These are phyloP conservation scores for Tetrahymena thermophila DNA, from an alignment of 73 alveolate genomes.

Conservation along the genomic window DNA sequence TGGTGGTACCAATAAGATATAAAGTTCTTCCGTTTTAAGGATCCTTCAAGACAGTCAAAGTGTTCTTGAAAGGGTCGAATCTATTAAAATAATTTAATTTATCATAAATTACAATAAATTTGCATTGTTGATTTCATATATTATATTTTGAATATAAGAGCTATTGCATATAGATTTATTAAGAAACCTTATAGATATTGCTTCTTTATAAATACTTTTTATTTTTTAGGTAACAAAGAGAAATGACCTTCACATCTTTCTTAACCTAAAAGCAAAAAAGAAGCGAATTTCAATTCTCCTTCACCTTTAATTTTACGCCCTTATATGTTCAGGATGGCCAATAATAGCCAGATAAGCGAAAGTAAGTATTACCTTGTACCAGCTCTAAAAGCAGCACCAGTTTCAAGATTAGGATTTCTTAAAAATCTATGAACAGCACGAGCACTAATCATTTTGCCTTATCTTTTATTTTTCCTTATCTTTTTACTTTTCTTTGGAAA, in stretches of 20 bases:
- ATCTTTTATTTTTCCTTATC: background rate
- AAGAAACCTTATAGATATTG: background rate
- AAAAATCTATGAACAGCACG: conserved; percentile 37
- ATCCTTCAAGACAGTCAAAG: conserved; percentile 40
- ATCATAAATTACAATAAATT: background rate
- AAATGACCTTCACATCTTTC: background rate
- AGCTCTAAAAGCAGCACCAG: conserved; percentile 21
- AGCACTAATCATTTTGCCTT: background rate
- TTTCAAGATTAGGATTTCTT: conserved; percentile 26
- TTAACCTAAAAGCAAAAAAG: background rate
- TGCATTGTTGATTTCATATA: background rate
- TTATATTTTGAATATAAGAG: background rate
- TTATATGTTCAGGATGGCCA: background rate
- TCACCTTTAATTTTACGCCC: background rate
- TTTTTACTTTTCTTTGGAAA: background rate
- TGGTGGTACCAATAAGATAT: conserved; percentile 72
- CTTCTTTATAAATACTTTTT: background rate
- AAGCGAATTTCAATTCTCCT: background rate
- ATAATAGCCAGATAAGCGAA: background rate
- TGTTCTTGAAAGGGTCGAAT: conserved; percentile 37
- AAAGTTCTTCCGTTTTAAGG: conserved; percentile 54
- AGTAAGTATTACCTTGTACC: conserved; percentile 18
- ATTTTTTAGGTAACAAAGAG: background rate
- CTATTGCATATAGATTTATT: background rate
- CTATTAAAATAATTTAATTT: background rate